Conservation (phyloP, 2,329 filamentous ascomycete species). For the Mollisiaceae sp. region DNA sequence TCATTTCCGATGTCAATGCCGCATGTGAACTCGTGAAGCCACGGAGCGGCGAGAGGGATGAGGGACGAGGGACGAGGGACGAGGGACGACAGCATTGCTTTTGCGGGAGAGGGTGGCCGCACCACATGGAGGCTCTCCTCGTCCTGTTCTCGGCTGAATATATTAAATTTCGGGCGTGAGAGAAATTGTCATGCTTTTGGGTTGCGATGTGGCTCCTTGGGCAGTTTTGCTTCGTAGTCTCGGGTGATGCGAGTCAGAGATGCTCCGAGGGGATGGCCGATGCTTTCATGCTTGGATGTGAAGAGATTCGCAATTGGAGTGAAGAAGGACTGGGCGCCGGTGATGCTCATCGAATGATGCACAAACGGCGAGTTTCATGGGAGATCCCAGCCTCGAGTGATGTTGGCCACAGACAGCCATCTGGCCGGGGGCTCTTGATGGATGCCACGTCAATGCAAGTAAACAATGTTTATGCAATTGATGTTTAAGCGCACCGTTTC, state of each 20-base stretch:
- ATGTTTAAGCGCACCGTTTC: conserved; percentile 21
- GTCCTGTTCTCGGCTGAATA: background rate
- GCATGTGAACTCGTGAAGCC: no score
- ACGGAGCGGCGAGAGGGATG: no score
- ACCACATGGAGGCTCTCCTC: background rate
- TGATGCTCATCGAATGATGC: background rate
- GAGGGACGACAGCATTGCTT: conserved; percentile 5
- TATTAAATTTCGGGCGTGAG: background rate
- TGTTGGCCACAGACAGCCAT: conserved; percentile 2
- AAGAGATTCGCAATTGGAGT: conserved; percentile 7
- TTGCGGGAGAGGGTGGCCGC: background rate
- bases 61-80: conserved; percentile 5
- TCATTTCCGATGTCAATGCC: conserved; percentile 48
- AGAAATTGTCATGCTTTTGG: background rate
- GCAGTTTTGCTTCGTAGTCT: background rate
- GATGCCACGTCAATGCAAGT: conserved; percentile 37
- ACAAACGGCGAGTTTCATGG: conserved; percentile 13
- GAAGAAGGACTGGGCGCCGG: background rate
- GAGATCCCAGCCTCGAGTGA: background rate
- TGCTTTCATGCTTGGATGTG: background rate
- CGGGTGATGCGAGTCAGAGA: background rate
- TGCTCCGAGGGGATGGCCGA: background rate
- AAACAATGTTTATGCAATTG: conserved; percentile 39
- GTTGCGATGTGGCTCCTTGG: no score
- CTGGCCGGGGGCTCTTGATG: conserved; percentile 17